Conservation (phyloP, 768 basidiomycete genomes). For the Leccinum sublutescens region DNA sequence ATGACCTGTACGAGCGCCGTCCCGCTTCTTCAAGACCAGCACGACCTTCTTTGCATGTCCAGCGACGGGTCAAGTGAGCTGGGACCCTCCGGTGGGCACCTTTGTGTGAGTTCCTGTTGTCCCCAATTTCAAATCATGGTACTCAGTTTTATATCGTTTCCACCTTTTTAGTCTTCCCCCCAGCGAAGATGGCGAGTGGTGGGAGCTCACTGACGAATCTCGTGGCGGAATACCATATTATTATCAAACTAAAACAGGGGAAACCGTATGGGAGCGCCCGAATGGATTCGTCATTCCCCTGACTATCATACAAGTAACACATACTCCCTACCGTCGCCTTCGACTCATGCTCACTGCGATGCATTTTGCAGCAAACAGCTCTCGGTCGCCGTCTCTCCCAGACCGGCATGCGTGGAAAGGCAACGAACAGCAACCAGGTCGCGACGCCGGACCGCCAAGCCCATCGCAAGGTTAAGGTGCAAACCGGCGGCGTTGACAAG, state of each 20-base stretch:
- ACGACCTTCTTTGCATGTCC: slow-evolving; percentile 90
- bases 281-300: slow-evolving; percentile 88
- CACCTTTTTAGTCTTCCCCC: slow-evolving; percentile 66
- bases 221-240: slow-evolving; percentile 87
- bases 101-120: slow-evolving; percentile 63
- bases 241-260: slow-evolving; percentile 89
- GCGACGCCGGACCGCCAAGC: slow-evolving; percentile 30
- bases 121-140: slow-evolving; percentile 16
- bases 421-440: slow-evolving; percentile 10
- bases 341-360: slow-evolving; percentile 7
- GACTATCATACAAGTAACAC: slow-evolving; percentile 75
- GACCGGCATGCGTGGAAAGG: slow-evolving; percentile 37
- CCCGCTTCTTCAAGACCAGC: slow-evolving; percentile 40
- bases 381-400: slow-evolving; percentile 69
- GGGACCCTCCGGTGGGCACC: slow-evolving; percentile 88
- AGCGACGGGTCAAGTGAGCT: slow-evolving; percentile 86
- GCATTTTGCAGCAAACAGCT: slow-evolving; percentile 56
- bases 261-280: slow-evolving; percentile 93
- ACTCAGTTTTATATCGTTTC: slow-evolving; percentile 8
- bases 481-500: slow-evolving; percentile 33
- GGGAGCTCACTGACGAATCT: slow-evolving; percentile 87
- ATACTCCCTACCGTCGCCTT: neutral
- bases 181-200: slow-evolving; percentile 87
- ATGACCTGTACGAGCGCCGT: slow-evolving; percentile 8
- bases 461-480: slow-evolving; percentile 39